Base-by-base conservation (phyloP, 805 yeast genomes). In the Cyberlindnera euphorbiae region DNA sequence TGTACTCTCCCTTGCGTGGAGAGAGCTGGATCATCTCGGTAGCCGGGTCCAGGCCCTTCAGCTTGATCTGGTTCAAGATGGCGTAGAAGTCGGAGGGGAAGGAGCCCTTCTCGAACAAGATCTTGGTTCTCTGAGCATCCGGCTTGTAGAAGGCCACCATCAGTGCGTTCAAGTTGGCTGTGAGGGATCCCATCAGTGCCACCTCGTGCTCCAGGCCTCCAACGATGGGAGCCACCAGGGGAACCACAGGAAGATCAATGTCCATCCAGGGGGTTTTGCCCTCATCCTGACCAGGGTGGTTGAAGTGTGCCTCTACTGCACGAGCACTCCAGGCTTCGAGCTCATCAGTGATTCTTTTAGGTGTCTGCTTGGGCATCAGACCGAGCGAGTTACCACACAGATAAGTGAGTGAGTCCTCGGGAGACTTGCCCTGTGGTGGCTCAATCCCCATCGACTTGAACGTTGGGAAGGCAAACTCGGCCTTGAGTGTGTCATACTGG, bases 331-430 rank as follows among this genome's bases (percentile, higher is more conserved):
- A 89, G 0, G 93, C 95, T 45, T 77, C 73, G 32, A 89, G 63
- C 58, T 89, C 97, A 27, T 64, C 69, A 32, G 60, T 59, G 12
- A 89, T 63, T 12, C 83, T 82, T 6, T 46, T 44, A 23, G 73
- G 64, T 0, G 89, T 79, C 7, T 64, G 53, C 33, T 60, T 64
- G 0, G 97, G 97, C 89, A 87, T 83, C 41, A 89, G 62, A 0
- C 97, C 97, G 6, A 89, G 73, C n/a, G 96, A 86, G 63, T 89
- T 90, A 3, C 97, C 97, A 60, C 96, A 87, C 31, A 89, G 65
- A 55, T 89, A 90, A 16, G 71, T 65, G 10, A 73, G 64, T 8
- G 47, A 42, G 18, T 50, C 46, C 31, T 30, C 17, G 3, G 32
- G 32, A 7, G 38, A 13, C 17, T 26, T 7, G 9, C 23, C 36